These are phyloP conservation scores for Trametes maxima DNA, from an alignment of 768 basidiomycete species.

Conservation along the genomic window DNA sequence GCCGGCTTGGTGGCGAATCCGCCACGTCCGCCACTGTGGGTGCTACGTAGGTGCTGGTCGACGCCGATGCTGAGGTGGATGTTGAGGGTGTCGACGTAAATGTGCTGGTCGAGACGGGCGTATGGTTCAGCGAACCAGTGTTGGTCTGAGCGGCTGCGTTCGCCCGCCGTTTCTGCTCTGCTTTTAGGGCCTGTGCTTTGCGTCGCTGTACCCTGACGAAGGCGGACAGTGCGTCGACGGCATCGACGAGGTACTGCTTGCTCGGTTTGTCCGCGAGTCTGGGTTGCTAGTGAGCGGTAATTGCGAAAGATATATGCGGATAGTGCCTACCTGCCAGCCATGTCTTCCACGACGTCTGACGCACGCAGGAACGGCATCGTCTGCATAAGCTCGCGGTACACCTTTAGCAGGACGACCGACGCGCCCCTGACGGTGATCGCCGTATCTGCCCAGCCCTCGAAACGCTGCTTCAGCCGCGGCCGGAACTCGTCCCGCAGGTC, in stretches of 20 bases:
- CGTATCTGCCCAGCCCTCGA: slow-evolving; percentile 58
- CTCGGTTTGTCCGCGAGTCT: slow-evolving; percentile 59
- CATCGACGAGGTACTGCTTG: slow-evolving; percentile 55
- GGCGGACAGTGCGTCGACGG: slow-evolving; percentile 46
- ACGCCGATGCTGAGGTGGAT: neutral
- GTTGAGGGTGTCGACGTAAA: neutral
- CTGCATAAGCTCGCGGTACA: slow-evolving; percentile 48
- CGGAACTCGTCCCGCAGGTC: slow-evolving; percentile 63
- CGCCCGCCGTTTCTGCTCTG: slow-evolving; percentile 20
- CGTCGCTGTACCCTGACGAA: slow-evolving; percentile 57
- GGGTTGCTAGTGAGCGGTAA: neutral
- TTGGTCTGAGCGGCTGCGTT: slow-evolving; percentile 1
- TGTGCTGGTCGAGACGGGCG: neutral
- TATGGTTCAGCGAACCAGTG: neutral
- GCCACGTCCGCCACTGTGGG: neutral
- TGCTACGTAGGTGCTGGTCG: neutral
- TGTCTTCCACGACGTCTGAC: slow-evolving; percentile 55
- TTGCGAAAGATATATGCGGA: neutral
- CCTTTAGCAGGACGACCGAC: slow-evolving; percentile 36
- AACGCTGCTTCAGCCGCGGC: slow-evolving; percentile 56
- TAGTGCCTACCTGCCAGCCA: slow-evolving; percentile 50
- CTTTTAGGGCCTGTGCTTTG: slow-evolving; percentile 31
- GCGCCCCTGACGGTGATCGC: slow-evolving; percentile 45
- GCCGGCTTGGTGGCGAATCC: neutral
- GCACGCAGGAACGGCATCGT: slow-evolving; percentile 61